Percentiles rank a stretch among this genome's conserved stretches.
phyloP scores from a whole-genome alignment of 225 moss, liverwort and hornwort genomes.

The Antitrichia curtipendula region DNA sequence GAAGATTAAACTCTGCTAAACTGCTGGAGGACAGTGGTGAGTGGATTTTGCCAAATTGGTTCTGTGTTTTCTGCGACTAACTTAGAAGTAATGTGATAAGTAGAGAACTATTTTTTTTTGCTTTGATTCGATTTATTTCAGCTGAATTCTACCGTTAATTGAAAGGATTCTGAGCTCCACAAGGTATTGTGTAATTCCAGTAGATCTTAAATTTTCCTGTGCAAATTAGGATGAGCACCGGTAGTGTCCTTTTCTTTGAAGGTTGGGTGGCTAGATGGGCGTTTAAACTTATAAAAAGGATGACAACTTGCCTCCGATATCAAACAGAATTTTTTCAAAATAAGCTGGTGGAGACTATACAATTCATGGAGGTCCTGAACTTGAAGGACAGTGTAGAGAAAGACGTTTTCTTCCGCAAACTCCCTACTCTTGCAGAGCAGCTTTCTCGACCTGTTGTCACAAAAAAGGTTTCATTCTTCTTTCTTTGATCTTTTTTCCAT shows the following conservation, averaged over 20 bases:
- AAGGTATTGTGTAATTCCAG: background rate
- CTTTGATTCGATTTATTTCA: background rate
- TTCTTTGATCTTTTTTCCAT: background rate
- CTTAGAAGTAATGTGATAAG: background rate
- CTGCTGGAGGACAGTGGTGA: slow-evolving; percentile 85
- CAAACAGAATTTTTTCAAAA: slow-evolving; percentile 80
- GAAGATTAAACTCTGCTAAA: slow-evolving; percentile 87
- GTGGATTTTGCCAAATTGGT: background rate
- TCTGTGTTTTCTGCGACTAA: background rate
- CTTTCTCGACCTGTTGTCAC: slow-evolving; percentile 74
- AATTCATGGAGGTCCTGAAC: slow-evolving; percentile 89
- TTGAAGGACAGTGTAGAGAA: slow-evolving; percentile 93
- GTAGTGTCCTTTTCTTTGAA: background rate
- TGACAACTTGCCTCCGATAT: background rate
- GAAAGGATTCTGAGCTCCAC: background rate
- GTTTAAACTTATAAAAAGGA: background rate
- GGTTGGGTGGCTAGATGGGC: background rate
- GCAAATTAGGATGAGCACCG: background rate
- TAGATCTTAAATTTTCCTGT: background rate
- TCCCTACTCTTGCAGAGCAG: slow-evolving; percentile 76
- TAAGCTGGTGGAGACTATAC: slow-evolving; percentile 93
- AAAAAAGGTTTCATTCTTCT: slow-evolving; percentile 43
- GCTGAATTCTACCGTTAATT: background rate
- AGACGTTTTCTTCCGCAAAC: slow-evolving; percentile 81
- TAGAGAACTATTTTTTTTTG: background rate